Base-by-base conservation (phyloP, 768 basidiomycete species). In the Sporobolomyces roseus region DNA sequence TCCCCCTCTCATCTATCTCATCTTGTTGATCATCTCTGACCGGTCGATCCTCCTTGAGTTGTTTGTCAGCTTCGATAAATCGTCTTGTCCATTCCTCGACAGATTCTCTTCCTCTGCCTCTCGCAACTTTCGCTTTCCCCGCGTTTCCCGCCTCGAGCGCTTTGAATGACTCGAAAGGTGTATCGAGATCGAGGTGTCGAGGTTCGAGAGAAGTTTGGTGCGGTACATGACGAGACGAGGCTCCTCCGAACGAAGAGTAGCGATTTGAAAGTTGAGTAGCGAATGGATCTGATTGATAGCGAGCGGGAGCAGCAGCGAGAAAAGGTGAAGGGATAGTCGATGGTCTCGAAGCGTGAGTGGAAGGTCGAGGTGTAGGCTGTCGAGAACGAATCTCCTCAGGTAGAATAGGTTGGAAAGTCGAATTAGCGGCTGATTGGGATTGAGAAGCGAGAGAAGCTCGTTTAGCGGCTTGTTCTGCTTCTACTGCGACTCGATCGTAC, bases 281-380 rank as follows among this genome's bases (percentile, higher is more conserved):
- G n/a, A n/a, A n/a, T n/a, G n/a, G n/a, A n/a, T n/a, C n/a, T n/a
- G n/a, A n/a, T n/a, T n/a, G n/a, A n/a, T n/a, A n/a, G n/a, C n/a
- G n/a, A n/a, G n/a, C 38, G 38, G 17, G 35, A 21, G 27, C 21
- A 43, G 56, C 56, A 17, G 56, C n/a, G 5, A 58, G 43, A 25
- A 58, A 58, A 30, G 56, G 56, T 2, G 56, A 58, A 27, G 56
- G 56, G 38, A 45, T 29, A 17, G 41, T 58, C 35, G 54, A 33
- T 36, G 53, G 7, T 32, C 36, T 35, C 38, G 19, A 17, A 41
- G 38, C 38, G 21, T 13, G 12, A 23, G 45, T 23, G 12, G 21
- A 23, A 46, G 45, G 21, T 46, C 38, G 38, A 41, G 38, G 45
- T 13, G 56, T 41, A 12, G 41, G 55, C n/a, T 35, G 27, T 41